These are phyloP conservation scores for Allomyces macrogynus DNA, from an alignment of 192 early-diverging fungal species.

Conservation along the genomic window DNA sequence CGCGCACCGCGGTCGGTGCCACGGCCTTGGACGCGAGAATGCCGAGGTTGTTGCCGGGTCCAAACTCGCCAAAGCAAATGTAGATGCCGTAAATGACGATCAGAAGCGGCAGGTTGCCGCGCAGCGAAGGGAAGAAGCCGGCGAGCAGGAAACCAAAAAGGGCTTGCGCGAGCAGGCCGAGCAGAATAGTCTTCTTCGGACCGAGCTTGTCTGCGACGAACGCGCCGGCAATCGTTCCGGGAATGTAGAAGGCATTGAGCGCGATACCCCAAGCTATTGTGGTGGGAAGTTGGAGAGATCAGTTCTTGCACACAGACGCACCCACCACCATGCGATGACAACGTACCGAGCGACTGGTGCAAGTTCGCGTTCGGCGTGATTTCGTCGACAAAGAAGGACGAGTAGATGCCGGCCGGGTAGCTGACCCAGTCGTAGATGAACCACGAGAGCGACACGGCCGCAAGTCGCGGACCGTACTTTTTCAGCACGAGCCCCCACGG, in stretches of 20 bases:
- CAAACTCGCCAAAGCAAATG: conserved; percentile 25
- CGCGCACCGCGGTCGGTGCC: conserved; percentile 21
- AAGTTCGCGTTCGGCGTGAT: conserved; percentile 3
- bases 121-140: no score
- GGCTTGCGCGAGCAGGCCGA: conserved; percentile 7
- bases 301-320: no score
- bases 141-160: conserved; percentile 3
- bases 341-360: no score
- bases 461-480: conserved; percentile 2
- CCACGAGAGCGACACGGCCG: conserved; percentile 5
- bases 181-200: conserved; percentile 4
- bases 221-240: no score
- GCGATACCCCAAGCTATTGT: no score
- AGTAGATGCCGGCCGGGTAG: conserved; percentile 7
- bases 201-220: no score
- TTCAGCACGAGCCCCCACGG: conserved; percentile 3
- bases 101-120: conserved; percentile 9
- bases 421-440: conserved; percentile 8
- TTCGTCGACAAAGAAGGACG: conserved; percentile 5
- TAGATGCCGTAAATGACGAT: conserved; percentile 34
- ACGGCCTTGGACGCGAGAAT: conserved; percentile 13
- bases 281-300: no score
- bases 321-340: no score
- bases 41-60: conserved; percentile 17
- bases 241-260: no score